A percentile compares a stretch with the other conserved stretches of the same genome.
Conservation (phyloP, 2,329 filamentous ascomycete genomes). For the Verticillium nonalfalfae region DNA sequence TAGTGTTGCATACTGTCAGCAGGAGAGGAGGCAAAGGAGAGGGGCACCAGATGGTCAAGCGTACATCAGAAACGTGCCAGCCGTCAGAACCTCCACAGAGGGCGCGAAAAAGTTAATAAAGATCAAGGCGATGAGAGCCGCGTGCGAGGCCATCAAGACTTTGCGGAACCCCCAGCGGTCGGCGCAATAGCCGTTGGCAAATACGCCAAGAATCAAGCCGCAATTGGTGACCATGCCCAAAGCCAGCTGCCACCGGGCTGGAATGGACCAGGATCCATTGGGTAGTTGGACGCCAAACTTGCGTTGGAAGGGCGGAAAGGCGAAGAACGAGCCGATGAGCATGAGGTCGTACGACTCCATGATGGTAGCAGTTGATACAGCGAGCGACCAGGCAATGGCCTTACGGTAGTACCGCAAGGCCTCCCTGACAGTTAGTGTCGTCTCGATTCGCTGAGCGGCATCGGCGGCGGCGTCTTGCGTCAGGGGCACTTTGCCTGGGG, state of each 20-base stretch:
- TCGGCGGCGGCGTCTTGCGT: background rate
- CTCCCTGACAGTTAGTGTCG: background rate
- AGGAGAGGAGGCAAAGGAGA: too few relatives aligned
- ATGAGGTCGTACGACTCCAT: constrained; percentile 37
- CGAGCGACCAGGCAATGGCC: constrained; percentile 28
- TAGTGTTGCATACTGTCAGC: background rate
- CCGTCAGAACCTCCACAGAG: constrained; percentile 30
- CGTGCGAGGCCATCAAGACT: constrained; percentile 32
- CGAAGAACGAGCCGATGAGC: constrained; percentile 30
- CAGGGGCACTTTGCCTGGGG: background rate
- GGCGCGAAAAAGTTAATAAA: constrained; percentile 42
- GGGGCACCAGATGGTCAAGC: constrained; percentile 1
- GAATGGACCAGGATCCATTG: constrained; percentile 26
- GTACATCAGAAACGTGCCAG: constrained; percentile 38
- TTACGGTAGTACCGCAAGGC: constrained; percentile 15
- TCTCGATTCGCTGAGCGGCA: constrained; percentile 15
- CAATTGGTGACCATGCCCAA: constrained; percentile 27
- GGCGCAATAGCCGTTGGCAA: constrained; percentile 32
- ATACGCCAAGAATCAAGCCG: constrained; percentile 25
- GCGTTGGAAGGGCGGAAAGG: constrained; percentile 21
- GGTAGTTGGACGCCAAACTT: constrained; percentile 20
- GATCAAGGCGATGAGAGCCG: constrained; percentile 31
- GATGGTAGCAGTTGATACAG: constrained; percentile 36
- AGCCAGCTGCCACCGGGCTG: constrained; percentile 33
- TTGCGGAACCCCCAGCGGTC: constrained; percentile 32